Evolutionary conservation across 1,284 basidiomycete genomes (phyloP).

Genomic region (Xerocomus minutiporus): DNA sequence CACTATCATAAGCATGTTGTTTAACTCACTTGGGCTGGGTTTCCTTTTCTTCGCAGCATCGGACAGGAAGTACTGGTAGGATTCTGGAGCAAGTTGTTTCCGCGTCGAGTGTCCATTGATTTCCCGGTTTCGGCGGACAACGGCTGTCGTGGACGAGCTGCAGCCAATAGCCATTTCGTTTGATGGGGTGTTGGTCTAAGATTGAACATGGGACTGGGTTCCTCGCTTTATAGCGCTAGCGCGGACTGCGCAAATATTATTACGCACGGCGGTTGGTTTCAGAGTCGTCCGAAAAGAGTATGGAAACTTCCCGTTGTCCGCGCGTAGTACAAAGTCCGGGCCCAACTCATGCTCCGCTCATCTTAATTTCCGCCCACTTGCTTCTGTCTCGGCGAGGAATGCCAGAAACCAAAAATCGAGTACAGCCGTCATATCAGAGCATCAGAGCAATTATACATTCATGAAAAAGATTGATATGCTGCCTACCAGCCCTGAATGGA

Average conservation of each 20-base stretch:
- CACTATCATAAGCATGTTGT: background rate
- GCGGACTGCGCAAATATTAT: background rate
- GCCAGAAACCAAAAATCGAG: too few relatives aligned
- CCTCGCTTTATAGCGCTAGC: background rate
- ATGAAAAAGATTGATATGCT: too few relatives aligned
- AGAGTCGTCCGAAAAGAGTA: background rate
- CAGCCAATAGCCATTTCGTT: background rate
- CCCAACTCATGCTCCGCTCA: too few relatives aligned
- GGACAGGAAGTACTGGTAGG: slow-evolving; percentile 56
- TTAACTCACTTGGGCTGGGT: slow-evolving; percentile 55
- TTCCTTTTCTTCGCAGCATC: slow-evolving; percentile 50
- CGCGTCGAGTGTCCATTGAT: background rate
- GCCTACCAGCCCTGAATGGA: too few relatives aligned
- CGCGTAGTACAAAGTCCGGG: too few relatives aligned
- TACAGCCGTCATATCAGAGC: too few relatives aligned
- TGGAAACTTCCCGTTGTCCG: too few relatives aligned
- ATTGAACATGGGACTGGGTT: background rate
- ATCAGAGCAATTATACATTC: too few relatives aligned
- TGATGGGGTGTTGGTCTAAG: background rate
- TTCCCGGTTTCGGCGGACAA: background rate
- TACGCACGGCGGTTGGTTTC: background rate
- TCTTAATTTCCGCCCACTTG: too few relatives aligned
- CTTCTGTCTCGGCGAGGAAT: too few relatives aligned
- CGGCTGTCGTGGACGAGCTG: background rate
- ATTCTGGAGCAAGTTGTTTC: slow-evolving; percentile 41